Conservation (phyloP, 2,329 filamentous ascomycete genomes). For the Colletotrichum eremochloae region DNA sequence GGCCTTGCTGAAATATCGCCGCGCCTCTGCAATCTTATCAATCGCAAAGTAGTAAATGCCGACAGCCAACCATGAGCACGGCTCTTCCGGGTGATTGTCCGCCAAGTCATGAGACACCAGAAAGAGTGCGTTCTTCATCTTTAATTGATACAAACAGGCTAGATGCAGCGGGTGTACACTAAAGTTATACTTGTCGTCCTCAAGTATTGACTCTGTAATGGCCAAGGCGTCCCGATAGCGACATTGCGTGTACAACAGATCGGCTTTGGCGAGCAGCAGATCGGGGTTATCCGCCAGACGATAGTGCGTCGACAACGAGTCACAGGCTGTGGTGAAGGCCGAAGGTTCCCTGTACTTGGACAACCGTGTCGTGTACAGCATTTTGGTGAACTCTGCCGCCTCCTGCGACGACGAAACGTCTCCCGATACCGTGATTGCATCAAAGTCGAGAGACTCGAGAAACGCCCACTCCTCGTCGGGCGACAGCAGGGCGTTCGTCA, state of each 20-base stretch:
- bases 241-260: slow-evolving; percentile 94
- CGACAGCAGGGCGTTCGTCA: slow-evolving; percentile 93
- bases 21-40: slow-evolving; percentile 89
- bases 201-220: slow-evolving; percentile 86
- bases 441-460: slow-evolving; percentile 89
- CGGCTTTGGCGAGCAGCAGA: slow-evolving; percentile 88
- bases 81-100: slow-evolving; percentile 90
- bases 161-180: slow-evolving; percentile 90
- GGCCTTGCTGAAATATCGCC: slow-evolving; percentile 96
- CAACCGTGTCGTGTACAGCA: slow-evolving; percentile 94
- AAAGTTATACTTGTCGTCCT: slow-evolving; percentile 90
- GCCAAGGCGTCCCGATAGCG: slow-evolving; percentile 88
- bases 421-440: slow-evolving; percentile 77
- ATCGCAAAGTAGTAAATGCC: slow-evolving; percentile 95
- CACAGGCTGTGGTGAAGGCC: slow-evolving; percentile 86
- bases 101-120: slow-evolving; percentile 92
- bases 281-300: slow-evolving; percentile 88
- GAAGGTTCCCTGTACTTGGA: slow-evolving; percentile 94
- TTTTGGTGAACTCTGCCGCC: slow-evolving; percentile 92
- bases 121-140: slow-evolving; percentile 89
- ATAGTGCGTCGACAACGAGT: slow-evolving; percentile 94
- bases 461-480: slow-evolving; percentile 93
- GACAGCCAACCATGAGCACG: slow-evolving; percentile 93
- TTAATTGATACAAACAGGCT: slow-evolving; percentile 89
- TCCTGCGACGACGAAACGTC: slow-evolving; percentile 81